These are phyloP conservation scores for Epichloe sylvatica DNA, from an alignment of 2,329 filamentous ascomycete species.

Conservation along the genomic window DNA sequence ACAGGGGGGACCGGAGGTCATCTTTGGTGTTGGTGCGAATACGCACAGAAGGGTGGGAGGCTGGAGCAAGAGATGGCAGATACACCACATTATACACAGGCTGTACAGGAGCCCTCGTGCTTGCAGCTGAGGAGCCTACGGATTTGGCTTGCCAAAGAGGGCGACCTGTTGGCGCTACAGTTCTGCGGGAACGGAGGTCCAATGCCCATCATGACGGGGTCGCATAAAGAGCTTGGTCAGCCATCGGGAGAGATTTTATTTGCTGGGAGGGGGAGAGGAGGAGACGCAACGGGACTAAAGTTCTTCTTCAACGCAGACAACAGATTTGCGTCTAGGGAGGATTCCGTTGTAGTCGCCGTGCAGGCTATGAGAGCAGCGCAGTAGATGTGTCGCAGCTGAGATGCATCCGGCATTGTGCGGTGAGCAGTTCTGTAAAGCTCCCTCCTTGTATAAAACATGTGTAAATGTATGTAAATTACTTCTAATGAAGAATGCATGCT, in stretches of 20 bases:
- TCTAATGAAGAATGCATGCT: too few species aligned
- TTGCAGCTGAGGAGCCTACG: not conserved
- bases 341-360: not conserved
- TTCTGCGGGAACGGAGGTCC: not conserved
- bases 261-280: not conserved
- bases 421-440: too few species aligned
- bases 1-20: not conserved
- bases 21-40: not conserved
- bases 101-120: not conserved
- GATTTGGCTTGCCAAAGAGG: not conserved
- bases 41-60: not conserved
- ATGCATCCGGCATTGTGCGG: too few species aligned
- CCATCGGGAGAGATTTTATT: not conserved
- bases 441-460: too few species aligned
- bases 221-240: not conserved
- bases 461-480: too few species aligned
- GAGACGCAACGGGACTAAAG: not conserved
- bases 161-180: not conserved
- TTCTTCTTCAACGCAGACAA: not conserved
- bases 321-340: not conserved
- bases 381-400: too few species aligned
- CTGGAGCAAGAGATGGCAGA: not conserved
- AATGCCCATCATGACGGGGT: not conserved
- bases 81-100: not conserved
- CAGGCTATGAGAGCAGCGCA: not conserved